Percentiles rank a stretch among this genome's conserved stretches.
phyloP scores from a whole-genome alignment of 2,329 filamentous ascomycete species.

The Pestalotiopsis sp. region DNA sequence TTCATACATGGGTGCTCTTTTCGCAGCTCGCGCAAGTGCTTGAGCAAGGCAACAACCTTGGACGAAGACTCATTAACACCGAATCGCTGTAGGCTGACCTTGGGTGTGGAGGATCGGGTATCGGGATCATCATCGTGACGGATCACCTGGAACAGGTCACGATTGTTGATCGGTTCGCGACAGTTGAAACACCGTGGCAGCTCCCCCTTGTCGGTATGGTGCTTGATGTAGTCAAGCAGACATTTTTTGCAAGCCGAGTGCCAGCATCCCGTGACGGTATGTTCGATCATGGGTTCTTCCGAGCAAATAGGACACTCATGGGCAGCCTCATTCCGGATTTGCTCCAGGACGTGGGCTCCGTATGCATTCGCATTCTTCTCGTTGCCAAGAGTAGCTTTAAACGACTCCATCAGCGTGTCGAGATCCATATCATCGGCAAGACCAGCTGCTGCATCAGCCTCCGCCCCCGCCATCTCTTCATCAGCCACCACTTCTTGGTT shows the following conservation, averaged over 20 bases:
- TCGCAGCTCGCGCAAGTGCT: conserved; percentile 71
- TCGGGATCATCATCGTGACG: conserved; percentile 69
- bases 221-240: conserved; percentile 85
- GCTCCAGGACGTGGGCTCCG: conserved; percentile 82
- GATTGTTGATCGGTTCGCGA: conserved; percentile 76
- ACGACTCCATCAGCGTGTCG: conserved; percentile 80
- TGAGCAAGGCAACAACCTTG: conserved; percentile 82
- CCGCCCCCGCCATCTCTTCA: conserved; percentile 79
- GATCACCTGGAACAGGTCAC: conserved; percentile 91
- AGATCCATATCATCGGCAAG: conserved; percentile 96
- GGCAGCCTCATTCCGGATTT: conserved; percentile 87
- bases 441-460: conserved; percentile 78
- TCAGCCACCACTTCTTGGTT: conserved; percentile 85
- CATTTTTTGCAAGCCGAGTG: conserved; percentile 96
- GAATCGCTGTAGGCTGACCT: conserved; percentile 63
- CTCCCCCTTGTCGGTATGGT: conserved; percentile 77
- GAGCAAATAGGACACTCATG: conserved; percentile 94
- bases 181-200: conserved; percentile 88
- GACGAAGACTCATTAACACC: conserved; percentile 75
- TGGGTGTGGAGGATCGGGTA: conserved; percentile 44
- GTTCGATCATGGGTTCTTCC: conserved; percentile 94
- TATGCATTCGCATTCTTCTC: conserved; percentile 70
- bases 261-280: conserved; percentile 95
- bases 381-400: conserved; percentile 70
- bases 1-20: conserved; percentile 72